Evolutionary conservation across 805 yeast species (phyloP).

Genomic region (Sungouiozyma intestinalis): DNA sequence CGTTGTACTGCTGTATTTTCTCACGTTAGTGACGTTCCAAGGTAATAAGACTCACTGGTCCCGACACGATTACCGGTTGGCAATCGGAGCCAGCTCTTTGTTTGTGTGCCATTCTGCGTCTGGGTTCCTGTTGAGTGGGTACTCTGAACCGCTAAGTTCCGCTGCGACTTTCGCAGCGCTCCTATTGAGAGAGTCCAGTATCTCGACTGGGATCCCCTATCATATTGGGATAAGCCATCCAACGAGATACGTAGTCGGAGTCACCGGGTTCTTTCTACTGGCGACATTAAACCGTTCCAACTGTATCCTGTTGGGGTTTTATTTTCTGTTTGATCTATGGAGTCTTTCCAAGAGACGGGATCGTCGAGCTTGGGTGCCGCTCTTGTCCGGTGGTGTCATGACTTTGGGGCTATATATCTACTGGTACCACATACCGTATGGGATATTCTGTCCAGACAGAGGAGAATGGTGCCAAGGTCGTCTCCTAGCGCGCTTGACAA

Average conservation of each 20-base stretch:
- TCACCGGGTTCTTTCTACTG: slow-evolving; percentile 35
- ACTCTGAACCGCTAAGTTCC: slow-evolving; percentile 68
- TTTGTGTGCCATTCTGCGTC: slow-evolving; percentile 71
- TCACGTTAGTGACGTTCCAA: slow-evolving; percentile 34
- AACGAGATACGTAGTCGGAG: slow-evolving; percentile 4
- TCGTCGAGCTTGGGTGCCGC: slow-evolving; percentile 19
- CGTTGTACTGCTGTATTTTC: slow-evolving; percentile 37
- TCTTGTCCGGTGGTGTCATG: slow-evolving; percentile 49
- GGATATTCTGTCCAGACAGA: slow-evolving; percentile 53
- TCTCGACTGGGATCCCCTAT: slow-evolving; percentile 14
- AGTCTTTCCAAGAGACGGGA: slow-evolving; percentile 8
- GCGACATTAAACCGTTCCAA: slow-evolving; percentile 67
- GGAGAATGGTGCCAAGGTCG: slow-evolving; percentile 64
- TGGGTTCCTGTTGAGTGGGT: slow-evolving; percentile 60
- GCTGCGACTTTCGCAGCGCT: slow-evolving; percentile 49
- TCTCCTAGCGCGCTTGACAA: slow-evolving; percentile 29
- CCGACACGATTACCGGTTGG: slow-evolving; percentile 14
- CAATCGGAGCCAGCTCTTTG: slow-evolving; percentile 33
- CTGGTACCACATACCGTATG: slow-evolving; percentile 45
- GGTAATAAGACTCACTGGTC: slow-evolving; percentile 1
- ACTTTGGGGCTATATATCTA: slow-evolving; percentile 34
- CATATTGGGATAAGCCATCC: background rate
- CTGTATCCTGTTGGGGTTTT: slow-evolving; percentile 58
- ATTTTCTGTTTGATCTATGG: slow-evolving; percentile 49
- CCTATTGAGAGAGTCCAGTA: slow-evolving; percentile 35